Conservation (phyloP, 2,329 filamentous ascomycete genomes). For the Ceratocystis cacaofunesta region DNA sequence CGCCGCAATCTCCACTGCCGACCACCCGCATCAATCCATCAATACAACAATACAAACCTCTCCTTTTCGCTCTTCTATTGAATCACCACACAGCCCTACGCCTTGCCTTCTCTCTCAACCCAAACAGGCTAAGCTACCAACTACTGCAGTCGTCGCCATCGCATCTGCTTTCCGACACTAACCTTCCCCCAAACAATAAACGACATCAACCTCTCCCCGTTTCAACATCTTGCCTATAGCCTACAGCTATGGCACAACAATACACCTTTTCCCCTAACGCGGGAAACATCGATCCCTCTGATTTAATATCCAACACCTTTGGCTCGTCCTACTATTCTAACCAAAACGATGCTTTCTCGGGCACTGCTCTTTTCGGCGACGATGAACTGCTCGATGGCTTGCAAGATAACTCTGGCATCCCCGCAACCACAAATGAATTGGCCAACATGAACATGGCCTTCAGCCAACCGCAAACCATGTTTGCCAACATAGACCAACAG, state of each 20-base stretch:
- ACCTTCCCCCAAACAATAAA: neutral
- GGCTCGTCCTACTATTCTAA: conserved; percentile 11
- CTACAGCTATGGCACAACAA: conserved; percentile 14
- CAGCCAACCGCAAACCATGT: conserved; percentile 25
- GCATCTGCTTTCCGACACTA: neutral
- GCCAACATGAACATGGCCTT: conserved; percentile 43
- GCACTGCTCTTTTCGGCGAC: conserved; percentile 66
- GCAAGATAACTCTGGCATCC: conserved; percentile 36
- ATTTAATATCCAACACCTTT: conserved; percentile 10
- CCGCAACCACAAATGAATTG: conserved; percentile 42
- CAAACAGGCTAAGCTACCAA: neutral
- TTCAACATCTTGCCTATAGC: neutral
- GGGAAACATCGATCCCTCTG: conserved; percentile 8
- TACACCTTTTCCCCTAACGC: conserved; percentile 12
- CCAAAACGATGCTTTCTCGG: conserved; percentile 50
- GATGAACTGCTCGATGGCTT: conserved; percentile 75
- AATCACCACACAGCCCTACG: neutral
- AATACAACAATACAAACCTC: neutral
- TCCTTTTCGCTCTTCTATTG: neutral
- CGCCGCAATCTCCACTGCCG: conserved; percentile 1
- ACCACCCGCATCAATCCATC: neutral
- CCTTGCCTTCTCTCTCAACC: neutral
- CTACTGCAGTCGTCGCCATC: neutral
- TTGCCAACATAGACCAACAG: conserved; percentile 41
- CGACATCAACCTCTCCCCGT: neutral